Evolutionary conservation across 371 early-diverging fungal genomes (phyloP).

Genomic region (Mortierella sp.): DNA sequence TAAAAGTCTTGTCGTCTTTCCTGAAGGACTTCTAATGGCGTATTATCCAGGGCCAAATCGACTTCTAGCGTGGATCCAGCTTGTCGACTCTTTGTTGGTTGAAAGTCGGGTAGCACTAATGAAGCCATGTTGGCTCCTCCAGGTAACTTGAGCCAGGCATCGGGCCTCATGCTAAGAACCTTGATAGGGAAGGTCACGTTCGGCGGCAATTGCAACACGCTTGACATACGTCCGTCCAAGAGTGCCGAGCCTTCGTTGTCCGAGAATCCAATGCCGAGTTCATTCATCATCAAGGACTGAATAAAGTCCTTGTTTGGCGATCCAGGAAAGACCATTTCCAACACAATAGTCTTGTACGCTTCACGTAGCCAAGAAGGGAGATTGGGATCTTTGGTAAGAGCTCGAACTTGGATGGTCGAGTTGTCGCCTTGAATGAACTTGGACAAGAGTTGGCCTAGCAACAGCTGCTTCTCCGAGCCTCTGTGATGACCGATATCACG

Average conservation of each 20-base stretch:
- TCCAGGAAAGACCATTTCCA: conserved; percentile 46
- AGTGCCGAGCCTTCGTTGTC: conserved; percentile 20
- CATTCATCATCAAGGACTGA: conserved; percentile 29
- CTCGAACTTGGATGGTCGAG: conserved; percentile 42
- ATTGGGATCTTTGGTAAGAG: conserved; percentile 30
- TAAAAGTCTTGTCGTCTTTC: conserved; percentile 26
- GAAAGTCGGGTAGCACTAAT: conserved; percentile 19
- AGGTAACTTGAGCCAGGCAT: conserved; percentile 17
- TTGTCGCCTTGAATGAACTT: conserved; percentile 42
- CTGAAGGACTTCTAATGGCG: conserved; percentile 10
- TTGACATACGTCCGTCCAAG: conserved; percentile 27
- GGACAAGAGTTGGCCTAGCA: conserved; percentile 37
- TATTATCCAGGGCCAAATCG: conserved; percentile 9
- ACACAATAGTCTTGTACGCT: conserved; percentile 32
- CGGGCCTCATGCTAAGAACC: conserved; percentile 38
- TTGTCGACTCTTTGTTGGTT: conserved; percentile 37
- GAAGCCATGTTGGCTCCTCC: conserved; percentile 26
- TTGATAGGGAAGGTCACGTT: conserved; percentile 52
- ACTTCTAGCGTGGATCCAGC: conserved; percentile 31
- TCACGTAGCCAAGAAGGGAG: conserved; percentile 35
- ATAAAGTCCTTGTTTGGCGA: conserved; percentile 43
- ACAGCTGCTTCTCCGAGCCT: conserved; percentile 41
- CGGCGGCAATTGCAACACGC: conserved; percentile 39
- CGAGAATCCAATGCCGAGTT: conserved; percentile 35
- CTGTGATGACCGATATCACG: not conserved